Evolutionary conservation across 306 rosid genomes (phyloP), one percentile per base, ranked within the genome.

Genomic region (Crataegus laevigata): DNA sequence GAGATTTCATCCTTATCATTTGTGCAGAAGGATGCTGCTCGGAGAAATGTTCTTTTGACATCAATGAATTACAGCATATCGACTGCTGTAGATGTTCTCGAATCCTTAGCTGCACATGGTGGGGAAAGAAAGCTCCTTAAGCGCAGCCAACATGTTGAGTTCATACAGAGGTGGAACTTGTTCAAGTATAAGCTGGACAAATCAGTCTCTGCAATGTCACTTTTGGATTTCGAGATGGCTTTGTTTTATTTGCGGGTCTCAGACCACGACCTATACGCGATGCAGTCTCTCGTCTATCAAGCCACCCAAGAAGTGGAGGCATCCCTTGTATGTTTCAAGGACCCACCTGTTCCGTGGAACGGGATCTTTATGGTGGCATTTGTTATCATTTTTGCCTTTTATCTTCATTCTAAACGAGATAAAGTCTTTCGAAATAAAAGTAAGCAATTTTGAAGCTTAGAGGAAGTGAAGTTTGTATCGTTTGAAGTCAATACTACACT

Each of bases 1-100:
- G 91, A 89, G 82, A 54, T 79, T 69, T 73, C 85, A 14, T 77
- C 97, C 0, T 75, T 96, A 77, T 90, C 99, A 12, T 96, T 96
- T 29, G 97, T 82, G 79, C 99, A 92, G 91, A 96, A 88, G 80
- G 99, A 96, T 80, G 98, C 99, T 66, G 97, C 97, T 2, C 81
- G 84, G 82, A 90, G 99, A 80, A 96, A 92, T 66, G 78, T 87
- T 80, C 82, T 96, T 32, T 86, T 96, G 89, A 90, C 99, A 8
- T 66, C 93, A 3, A 72, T 96, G 79, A 90, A 96, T 87, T 78
- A 82, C 74, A 89, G 89, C 73, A 78, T 90, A 55, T 22, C 90
- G 0, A 92, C 97, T 68, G 96, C 97, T 17, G 34, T 84, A 3
- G 96, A 92, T 66, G 90, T 89, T 85, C 86, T 90, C 57, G 80